phyloP scores from a whole-genome alignment of 2,329 filamentous ascomycete genomes.

The Claviceps sp. region DNA sequence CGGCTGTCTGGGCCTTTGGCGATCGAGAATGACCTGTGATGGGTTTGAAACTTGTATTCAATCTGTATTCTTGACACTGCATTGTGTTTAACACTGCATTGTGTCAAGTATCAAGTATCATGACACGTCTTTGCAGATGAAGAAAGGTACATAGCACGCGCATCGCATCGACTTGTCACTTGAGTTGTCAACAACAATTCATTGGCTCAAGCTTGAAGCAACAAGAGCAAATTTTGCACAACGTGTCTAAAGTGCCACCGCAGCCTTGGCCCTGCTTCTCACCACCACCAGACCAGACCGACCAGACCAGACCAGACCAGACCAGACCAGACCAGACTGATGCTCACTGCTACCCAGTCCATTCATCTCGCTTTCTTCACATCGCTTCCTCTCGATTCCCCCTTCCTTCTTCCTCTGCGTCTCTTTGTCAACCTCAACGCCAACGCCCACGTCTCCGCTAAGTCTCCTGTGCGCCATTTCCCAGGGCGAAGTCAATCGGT shows the following conservation, averaged over 20 bases:
- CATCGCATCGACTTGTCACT: no score
- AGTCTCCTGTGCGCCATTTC: conserved; percentile 1
- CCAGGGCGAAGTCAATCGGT: conserved; percentile 1
- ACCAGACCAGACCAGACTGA: neutral
- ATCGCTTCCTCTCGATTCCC: neutral
- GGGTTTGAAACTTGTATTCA: no score
- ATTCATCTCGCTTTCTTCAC: neutral
- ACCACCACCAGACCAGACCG: neutral
- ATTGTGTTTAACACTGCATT: no score
- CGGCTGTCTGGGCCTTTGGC: no score
- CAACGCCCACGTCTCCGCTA: neutral
- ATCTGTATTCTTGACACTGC: no score
- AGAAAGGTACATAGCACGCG: no score
- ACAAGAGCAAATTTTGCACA: no score
- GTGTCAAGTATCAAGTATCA: no score
- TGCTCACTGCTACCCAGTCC: neutral
- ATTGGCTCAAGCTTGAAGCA: no score
- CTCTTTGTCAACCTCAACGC: neutral
- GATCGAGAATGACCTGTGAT: no score
- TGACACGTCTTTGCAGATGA: no score
- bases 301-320: neutral
- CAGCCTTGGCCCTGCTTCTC: neutral
- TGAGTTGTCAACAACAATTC: no score
- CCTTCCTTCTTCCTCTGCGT: neutral
- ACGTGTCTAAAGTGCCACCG: neutral